phyloP scores from a whole-genome alignment of 2,329 filamentous ascomycete genomes.

The Metarhizium humberi region DNA sequence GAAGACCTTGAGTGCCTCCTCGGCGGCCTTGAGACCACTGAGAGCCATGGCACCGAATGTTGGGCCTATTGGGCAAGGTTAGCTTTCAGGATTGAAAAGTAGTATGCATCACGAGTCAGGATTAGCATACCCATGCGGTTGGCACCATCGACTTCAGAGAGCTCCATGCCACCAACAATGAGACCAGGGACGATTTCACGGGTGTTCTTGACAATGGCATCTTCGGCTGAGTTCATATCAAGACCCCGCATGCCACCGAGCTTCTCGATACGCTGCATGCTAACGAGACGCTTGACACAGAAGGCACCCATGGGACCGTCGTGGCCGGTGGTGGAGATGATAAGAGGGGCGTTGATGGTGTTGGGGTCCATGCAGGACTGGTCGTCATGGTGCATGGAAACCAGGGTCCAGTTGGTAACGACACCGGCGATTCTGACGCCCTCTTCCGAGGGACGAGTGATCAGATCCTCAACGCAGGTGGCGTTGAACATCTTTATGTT shows the following conservation, averaged over 20 bases:
- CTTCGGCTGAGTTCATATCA: constrained; percentile 86
- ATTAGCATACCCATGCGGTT: constrained; percentile 66
- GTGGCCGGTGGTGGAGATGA: constrained; percentile 86
- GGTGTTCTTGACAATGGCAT: constrained; percentile 87
- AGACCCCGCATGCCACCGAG: constrained; percentile 88
- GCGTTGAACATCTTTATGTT: constrained; percentile 98
- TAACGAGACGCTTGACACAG: constrained; percentile 80
- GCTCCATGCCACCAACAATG: constrained; percentile 91
- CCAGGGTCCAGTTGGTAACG: constrained; percentile 93
- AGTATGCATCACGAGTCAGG: neutral
- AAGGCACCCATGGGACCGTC: constrained; percentile 89
- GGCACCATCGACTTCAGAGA: constrained; percentile 81
- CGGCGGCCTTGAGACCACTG: constrained; percentile 81
- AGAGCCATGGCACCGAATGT: constrained; percentile 87
- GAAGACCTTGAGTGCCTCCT: constrained; percentile 72
- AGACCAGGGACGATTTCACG: constrained; percentile 80
- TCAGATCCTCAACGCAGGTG: constrained; percentile 83
- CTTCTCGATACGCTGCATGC: constrained; percentile 74
- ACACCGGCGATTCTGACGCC: constrained; percentile 71
- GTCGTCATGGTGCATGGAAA: constrained; percentile 78
- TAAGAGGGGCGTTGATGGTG: constrained; percentile 85
- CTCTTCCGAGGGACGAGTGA: constrained; percentile 59
- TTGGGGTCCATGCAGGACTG: constrained; percentile 96
- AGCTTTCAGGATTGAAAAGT: neutral
- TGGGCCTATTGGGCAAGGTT: constrained; percentile 33